Conservation (phyloP, 257 asterid genomes). For the Rehmannia glutinosa region DNA sequence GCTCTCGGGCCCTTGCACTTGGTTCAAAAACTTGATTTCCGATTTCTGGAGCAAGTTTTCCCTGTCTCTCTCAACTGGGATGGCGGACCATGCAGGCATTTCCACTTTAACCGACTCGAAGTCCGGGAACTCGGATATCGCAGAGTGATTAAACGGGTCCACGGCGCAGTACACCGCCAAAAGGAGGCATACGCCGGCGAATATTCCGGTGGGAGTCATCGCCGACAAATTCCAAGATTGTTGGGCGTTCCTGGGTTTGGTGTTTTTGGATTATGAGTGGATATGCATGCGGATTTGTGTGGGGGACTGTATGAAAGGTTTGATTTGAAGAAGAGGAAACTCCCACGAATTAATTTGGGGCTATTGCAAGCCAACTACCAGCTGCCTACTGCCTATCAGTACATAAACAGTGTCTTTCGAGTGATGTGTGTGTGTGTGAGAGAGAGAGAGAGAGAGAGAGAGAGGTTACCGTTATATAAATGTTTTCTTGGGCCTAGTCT, state of each 20-base stretch:
- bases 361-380: constrained; percentile 23
- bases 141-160: constrained; percentile 75
- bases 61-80: constrained; percentile 58
- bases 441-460: not conserved
- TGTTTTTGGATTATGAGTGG: not conserved
- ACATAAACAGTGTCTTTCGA: not conserved
- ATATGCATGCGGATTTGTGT: not conserved
- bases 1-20: constrained; percentile 92
- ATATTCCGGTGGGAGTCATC: constrained; percentile 39
- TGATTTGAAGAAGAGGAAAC: not conserved
- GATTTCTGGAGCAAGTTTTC: constrained; percentile 71
- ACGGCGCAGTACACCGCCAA: constrained; percentile 80
- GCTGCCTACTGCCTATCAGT: constrained; percentile 12
- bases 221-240: not conserved
- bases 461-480: too few species aligned
- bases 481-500: too few species aligned
- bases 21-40: constrained; percentile 71
- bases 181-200: constrained; percentile 45
- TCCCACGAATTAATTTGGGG: not conserved
- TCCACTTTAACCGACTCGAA: constrained; percentile 57
- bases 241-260: not conserved
- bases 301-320: not conserved
- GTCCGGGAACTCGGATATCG: constrained; percentile 60
- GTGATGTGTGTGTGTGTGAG: not conserved
- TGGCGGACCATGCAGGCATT: constrained; percentile 66